A percentile compares a stretch with the other conserved stretches of the same genome.
Evolutionary conservation across 1,284 basidiomycete genomes (phyloP).

Genomic region (Boletus semigastroideus): DNA sequence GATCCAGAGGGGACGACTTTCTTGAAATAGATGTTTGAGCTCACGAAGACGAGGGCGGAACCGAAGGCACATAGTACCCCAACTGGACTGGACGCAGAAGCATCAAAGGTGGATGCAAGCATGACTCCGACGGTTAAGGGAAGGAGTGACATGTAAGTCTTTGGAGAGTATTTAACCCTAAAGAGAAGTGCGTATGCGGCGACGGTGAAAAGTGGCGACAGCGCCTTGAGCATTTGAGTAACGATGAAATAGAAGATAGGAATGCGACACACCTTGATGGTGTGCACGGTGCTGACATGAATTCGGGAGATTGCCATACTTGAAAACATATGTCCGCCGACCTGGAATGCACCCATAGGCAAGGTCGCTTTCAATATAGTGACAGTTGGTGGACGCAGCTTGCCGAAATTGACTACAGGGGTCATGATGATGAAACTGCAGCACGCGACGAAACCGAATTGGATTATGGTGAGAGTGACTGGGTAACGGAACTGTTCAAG

Average conservation of each 20-base stretch:
- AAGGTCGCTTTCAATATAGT: constrained; percentile 78
- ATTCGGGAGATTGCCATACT: constrained; percentile 96
- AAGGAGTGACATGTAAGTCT: constrained; percentile 93
- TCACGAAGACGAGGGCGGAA: constrained; percentile 94
- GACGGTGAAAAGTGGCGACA: constrained; percentile 97
- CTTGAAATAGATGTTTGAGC: constrained; percentile 99
- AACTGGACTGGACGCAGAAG: constrained; percentile 79
- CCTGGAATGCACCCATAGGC: constrained; percentile 93
- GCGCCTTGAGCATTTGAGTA: constrained; percentile 56
- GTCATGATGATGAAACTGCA: constrained; percentile 85
- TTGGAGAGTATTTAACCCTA: constrained; percentile 86
- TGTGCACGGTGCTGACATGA: constrained; percentile 97
- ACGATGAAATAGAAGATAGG: not conserved
- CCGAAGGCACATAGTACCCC: constrained; percentile 92
- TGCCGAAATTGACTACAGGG: constrained; percentile 65
- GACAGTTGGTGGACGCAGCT: constrained; percentile 66
- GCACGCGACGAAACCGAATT: constrained; percentile 91
- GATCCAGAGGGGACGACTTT: constrained; percentile 86
- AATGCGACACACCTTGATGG: constrained; percentile 80
- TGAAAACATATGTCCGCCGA: constrained; percentile 97
- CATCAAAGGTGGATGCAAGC: constrained; percentile 93
- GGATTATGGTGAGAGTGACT: constrained; percentile 93
- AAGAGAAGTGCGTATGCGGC: constrained; percentile 92
- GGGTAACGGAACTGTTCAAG: constrained; percentile 85
- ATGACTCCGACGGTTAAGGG: constrained; percentile 96